These are phyloP conservation scores for Mortierella polycephala DNA, from an alignment of 371 early-diverging fungal species.

Conservation along the genomic window DNA sequence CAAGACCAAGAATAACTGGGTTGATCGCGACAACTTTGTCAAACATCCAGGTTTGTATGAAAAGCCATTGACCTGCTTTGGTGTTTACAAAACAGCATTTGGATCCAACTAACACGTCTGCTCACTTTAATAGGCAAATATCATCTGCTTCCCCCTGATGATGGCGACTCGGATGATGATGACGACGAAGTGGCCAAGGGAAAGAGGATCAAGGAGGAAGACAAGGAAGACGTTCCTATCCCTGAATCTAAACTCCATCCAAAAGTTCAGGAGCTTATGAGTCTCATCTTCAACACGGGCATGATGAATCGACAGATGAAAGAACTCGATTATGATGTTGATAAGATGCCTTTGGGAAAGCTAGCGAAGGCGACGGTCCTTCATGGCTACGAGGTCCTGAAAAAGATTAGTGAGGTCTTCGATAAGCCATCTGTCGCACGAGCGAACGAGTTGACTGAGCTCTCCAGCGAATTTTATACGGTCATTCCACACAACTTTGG, in stretches of 20 bases:
- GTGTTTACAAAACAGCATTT: background rate
- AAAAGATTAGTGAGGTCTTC: conserved; percentile 58
- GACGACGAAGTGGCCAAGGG: conserved; percentile 34
- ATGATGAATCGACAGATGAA: conserved; percentile 67
- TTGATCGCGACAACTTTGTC: conserved; percentile 61
- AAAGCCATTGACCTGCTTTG: background rate
- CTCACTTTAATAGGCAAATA: conserved; percentile 39
- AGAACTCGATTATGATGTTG: conserved; percentile 64
- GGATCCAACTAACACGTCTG: too few species aligned
- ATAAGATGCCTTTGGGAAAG: conserved; percentile 74
- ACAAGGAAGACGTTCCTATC: conserved; percentile 15
- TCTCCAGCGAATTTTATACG: conserved; percentile 65
- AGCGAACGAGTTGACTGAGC: conserved; percentile 16
- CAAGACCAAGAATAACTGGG: conserved; percentile 71
- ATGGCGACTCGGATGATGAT: conserved; percentile 61
- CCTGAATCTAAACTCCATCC: conserved; percentile 59
- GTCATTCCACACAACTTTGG: conserved; percentile 73
- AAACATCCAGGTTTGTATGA: conserved; percentile 53
- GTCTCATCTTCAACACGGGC: conserved; percentile 62
- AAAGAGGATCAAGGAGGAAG: conserved; percentile 19
- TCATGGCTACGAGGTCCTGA: conserved; percentile 62
- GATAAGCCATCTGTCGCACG: background rate
- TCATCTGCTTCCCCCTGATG: conserved; percentile 54
- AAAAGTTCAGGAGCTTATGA: conserved; percentile 62
- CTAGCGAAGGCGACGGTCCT: conserved; percentile 63